These are phyloP conservation scores for Trapa bicornis DNA, from an alignment of 345 rosid species.

Conservation along the genomic window DNA sequence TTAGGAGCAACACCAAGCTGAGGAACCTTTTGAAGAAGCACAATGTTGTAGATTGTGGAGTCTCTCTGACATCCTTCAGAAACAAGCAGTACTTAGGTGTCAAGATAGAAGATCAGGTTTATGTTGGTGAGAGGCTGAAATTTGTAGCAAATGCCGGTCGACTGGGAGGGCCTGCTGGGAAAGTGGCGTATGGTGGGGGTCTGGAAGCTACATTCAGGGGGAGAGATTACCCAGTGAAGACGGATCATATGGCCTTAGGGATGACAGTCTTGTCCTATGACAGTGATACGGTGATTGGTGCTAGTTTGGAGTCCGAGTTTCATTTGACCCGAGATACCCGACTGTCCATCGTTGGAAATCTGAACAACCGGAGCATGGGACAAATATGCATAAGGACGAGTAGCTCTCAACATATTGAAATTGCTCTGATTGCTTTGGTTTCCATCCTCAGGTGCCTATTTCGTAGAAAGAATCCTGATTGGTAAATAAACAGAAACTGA, in stretches of 20 bases:
- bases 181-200: slow-evolving; percentile 63
- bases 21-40: slow-evolving; percentile 32
- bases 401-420: slow-evolving; percentile 63
- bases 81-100: slow-evolving; percentile 54
- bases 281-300: slow-evolving; percentile 54
- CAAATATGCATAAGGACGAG: slow-evolving; percentile 47
- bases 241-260: slow-evolving; percentile 39
- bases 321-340: slow-evolving; percentile 39
- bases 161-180: slow-evolving; percentile 42
- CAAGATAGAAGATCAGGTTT: slow-evolving; percentile 64
- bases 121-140: slow-evolving; percentile 63
- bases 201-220: slow-evolving; percentile 66
- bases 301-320: slow-evolving; percentile 64
- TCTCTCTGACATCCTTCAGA: slow-evolving; percentile 49
- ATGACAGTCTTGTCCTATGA: slow-evolving; percentile 57
- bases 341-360: slow-evolving; percentile 40
- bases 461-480: slow-evolving; percentile 25
- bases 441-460: slow-evolving; percentile 43
- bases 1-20: slow-evolving; percentile 48
- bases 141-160: slow-evolving; percentile 51
- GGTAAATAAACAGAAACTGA: not conserved
- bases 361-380: slow-evolving; percentile 74
- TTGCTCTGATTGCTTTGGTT: slow-evolving; percentile 45
- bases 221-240: slow-evolving; percentile 64
- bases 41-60: slow-evolving; percentile 50